Evolutionary conservation across 2,329 filamentous ascomycete species (phyloP).

Genomic region (Dactylonectria macrodidyma): DNA sequence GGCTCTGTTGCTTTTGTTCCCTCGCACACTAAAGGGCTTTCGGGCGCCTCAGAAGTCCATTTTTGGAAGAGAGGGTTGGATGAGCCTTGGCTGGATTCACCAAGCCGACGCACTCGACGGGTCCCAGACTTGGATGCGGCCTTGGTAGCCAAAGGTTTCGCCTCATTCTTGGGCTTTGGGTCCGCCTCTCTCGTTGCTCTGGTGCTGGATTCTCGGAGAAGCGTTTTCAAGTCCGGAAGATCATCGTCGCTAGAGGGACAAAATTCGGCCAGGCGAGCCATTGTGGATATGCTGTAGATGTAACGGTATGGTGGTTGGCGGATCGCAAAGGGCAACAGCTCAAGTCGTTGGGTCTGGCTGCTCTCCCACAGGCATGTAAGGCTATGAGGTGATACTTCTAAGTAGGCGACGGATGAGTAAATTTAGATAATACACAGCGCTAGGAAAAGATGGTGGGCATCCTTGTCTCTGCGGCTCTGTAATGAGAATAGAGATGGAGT

Average conservation of each 20-base stretch:
- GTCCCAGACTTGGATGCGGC: slow-evolving; percentile 42
- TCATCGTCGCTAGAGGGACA: slow-evolving; percentile 58
- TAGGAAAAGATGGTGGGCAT: not conserved
- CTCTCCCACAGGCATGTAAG: slow-evolving; percentile 2
- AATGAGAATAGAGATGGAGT: not conserved
- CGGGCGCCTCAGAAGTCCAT: slow-evolving; percentile 48
- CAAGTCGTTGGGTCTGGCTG: not conserved
- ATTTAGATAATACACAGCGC: not conserved
- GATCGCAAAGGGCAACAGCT: not conserved
- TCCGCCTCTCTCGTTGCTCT: slow-evolving; percentile 37
- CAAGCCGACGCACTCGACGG: slow-evolving; percentile 52
- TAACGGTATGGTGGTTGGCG: slow-evolving; percentile 7
- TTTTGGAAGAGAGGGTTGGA: slow-evolving; percentile 52
- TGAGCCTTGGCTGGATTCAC: slow-evolving; percentile 37
- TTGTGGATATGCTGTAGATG: slow-evolving; percentile 24
- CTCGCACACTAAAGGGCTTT: slow-evolving; percentile 14
- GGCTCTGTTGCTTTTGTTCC: slow-evolving; percentile 14
- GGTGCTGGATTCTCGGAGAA: slow-evolving; percentile 42
- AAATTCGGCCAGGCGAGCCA: slow-evolving; percentile 50
- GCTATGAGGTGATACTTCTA: slow-evolving; percentile 10
- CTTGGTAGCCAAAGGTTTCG: slow-evolving; percentile 44
- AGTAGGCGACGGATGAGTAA: slow-evolving; percentile 2
- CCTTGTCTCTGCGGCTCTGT: slow-evolving; percentile 14
- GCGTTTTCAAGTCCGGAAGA: slow-evolving; percentile 56
- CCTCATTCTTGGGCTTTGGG: slow-evolving; percentile 19